Conservation (phyloP, 2,329 filamentous ascomycete species). For the Penicillium sp. region DNA sequence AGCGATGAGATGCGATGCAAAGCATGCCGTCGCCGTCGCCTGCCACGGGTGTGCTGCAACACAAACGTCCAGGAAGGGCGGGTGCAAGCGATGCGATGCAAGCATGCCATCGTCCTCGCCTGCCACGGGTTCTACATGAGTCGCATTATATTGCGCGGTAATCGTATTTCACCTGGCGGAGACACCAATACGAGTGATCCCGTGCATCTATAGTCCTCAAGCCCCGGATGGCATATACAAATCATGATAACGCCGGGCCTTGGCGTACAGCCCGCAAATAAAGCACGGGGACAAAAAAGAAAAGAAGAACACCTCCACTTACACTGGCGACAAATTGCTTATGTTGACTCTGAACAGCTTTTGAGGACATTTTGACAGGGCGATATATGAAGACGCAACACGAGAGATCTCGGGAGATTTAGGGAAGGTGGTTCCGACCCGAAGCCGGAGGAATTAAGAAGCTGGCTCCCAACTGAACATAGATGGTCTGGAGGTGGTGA, state of each 20-base stretch:
- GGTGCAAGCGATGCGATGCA: too few relatives aligned
- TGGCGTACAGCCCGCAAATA: neutral
- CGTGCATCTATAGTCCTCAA: neutral
- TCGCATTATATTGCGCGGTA: neutral
- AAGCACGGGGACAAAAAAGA: neutral
- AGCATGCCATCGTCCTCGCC: too few relatives aligned
- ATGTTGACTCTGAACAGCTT: conserved; percentile 19
- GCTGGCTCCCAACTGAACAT: conserved; percentile 12
- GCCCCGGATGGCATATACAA: neutral
- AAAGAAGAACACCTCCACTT: conserved; percentile 11
- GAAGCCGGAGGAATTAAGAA: conserved; percentile 12
- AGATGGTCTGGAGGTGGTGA: neutral
- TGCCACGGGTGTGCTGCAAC: too few relatives aligned
- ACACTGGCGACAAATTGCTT: conserved; percentile 27
- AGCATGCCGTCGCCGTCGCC: too few relatives aligned
- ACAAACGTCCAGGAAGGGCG: too few relatives aligned
- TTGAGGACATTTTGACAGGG: conserved; percentile 19
- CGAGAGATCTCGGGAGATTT: conserved; percentile 19
- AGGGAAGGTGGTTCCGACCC: conserved; percentile 18
- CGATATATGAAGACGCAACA: conserved; percentile 5
- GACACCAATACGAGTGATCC: neutral
- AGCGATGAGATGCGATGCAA: too few relatives aligned
- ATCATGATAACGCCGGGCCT: too few relatives aligned
- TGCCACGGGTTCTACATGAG: neutral
- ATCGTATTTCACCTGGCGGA: neutral